Base-by-base conservation (phyloP, 179 eudicot genomes). In the Beta corolliflora region DNA sequence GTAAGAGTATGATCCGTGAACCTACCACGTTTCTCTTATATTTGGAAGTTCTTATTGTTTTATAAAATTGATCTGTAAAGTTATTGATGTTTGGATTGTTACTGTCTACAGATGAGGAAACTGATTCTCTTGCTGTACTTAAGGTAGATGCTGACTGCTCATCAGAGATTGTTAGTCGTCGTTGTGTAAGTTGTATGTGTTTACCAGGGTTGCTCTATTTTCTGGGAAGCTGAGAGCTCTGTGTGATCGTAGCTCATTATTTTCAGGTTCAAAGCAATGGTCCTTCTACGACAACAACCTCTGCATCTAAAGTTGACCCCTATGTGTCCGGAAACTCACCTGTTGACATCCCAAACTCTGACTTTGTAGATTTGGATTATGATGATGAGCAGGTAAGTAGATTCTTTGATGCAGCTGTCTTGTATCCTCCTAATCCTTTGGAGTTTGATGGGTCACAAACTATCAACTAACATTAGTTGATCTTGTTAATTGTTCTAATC, bases 151-250 rank as follows among this genome's bases (percentile, higher is more conserved):
- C 54, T 71, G 85, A 73, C 80, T 58, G 77, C 84, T 60, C 85
- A 44, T 81, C 81, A 69, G 83, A 80, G 79, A 74, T 84, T 58
- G 81, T 79, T 79, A 89, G 87, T 89, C 87, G 85, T 77, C 88
- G 85, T 90, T 87, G 82, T 92, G 97, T 97, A 90, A 92, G 98
- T 92, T 92, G 90, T 91, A 86, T 90, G 91, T 89, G 89, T 89
- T 89, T 91, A 64, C 76, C 71, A 19, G 46, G 79, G 14, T 56
- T 71, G 31, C 73, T 85, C 44, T 77, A 64, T 78, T 75, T 58
- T 75, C 52, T 65, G 79, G 63, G 52, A 18, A 56, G 75, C 79
- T 83, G 78, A 52, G 71, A 81, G 78, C 88, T 85, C 81, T 82
- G 79, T 77, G 36, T 86, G 87, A 86, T 86, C 64, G 73, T 59